Evolutionary conservation across 345 rosid species (phyloP), one percentile per base, ranked within the genome.

Genomic region (Hirschfeldia incana): DNA sequence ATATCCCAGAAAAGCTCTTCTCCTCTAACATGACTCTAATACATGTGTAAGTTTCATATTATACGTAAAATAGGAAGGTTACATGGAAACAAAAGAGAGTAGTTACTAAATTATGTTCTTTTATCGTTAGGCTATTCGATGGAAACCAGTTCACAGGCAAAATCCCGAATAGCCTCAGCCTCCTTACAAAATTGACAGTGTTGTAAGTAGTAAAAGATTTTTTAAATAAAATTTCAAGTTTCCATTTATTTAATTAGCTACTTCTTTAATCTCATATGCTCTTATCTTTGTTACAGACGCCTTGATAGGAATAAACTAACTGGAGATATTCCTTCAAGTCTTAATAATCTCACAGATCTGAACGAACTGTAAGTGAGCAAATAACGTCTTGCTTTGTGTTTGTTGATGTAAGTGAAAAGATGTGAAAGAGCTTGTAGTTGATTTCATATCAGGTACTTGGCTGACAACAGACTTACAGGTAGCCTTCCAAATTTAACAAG

Each of bases 101-200:
- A 42, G 37, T 59, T 42, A 53, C 46, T 37, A 46, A 49, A 4
- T 6, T 10, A 53, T 53, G 4, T 62, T 62, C 4, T 36, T 60
- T 42, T 33, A 70, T 65, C 9, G 32, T 32, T 85, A 95, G 98
- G 83, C 89, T 93, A 46, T 90, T 93, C 65, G 93, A 93, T 8
- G 83, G 84, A 85, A 93, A 95, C 88, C 77, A 68, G 32, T 85
- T 95, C 58, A 69, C 68, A 0, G 98, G 97, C 2, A 2, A 6
- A 49, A 78, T 95, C 51, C 99, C 99, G 13, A n/a, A 79, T 1
- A 85, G 86, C 79, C 89, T 95, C 79, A 88, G 88, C 59, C 87
- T 74, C 3, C 93, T 95, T 80, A 16, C 12, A 68, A 63, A 71
- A 2, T 70, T 95, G 85, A 80, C 84, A 66, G 88, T 87, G 44